Base-by-base conservation (phyloP, 495 filamentous ascomycete species). In the Pyrenopolyporus hunteri region DNA sequence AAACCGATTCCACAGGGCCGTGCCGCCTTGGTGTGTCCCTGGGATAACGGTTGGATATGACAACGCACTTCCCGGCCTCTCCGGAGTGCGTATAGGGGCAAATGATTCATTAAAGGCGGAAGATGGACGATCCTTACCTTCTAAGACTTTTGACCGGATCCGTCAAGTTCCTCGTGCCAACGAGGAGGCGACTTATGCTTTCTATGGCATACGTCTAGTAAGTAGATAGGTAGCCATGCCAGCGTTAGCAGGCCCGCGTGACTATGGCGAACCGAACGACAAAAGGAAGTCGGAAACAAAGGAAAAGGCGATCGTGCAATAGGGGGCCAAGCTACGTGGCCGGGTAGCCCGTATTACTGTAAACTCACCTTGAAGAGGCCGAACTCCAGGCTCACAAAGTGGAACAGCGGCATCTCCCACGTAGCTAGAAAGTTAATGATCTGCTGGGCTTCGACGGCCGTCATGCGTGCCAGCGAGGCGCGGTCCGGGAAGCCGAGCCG, bases 201-300 rank as follows among this genome's bases (percentile, higher is more conserved):
- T 86, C 85, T 39, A 90, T 83, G 6, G 83, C 86, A 57, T 90
- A 90, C 10, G 87, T 88, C 81, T 86, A 52, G 63, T 11, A 35
- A 26, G 11, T 3, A 16, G 13, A 6, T 13, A 19, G 9, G 26
- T 13, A 7, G n/a, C 9, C 26, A 5, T 16, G 20, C 31, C 4
- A 5, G 25, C 13, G 44, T 59, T 5, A 65, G 49, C 49, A 42
- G 46, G n/a, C n/a, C n/a, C n/a, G n/a, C n/a, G n/a, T n/a, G n/a
- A n/a, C n/a, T n/a, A n/a, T n/a, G n/a, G n/a, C n/a, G n/a, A n/a
- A n/a, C n/a, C n/a, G n/a, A n/a, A n/a, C n/a, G 11, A 29, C n/a
- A 28, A 45, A 45, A 43, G 0, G 20, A n/a, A 25, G 10, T 16
- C 8, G 11, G 4, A 10, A 19, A 14, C 6, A 14, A 23, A 20